Base-by-base conservation (phyloP, 257 asterid genomes). In the Plantago major region DNA sequence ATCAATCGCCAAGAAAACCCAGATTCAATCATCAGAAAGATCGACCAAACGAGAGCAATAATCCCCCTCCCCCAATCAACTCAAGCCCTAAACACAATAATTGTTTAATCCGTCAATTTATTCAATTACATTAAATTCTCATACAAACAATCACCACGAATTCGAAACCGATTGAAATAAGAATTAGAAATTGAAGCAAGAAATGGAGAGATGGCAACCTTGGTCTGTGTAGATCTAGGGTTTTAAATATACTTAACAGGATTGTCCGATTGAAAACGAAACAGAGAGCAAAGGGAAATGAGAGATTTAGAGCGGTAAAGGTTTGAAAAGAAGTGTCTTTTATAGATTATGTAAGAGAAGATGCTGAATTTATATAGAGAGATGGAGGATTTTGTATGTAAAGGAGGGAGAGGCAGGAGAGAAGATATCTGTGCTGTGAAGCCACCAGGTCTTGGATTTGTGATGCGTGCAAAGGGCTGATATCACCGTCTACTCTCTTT, bases 231-330 rank as follows among this genome's bases (percentile, higher is more conserved):
- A 64, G 33, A 45, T 33, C 40, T 33, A 33, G 40, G 40, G 40
- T 33, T 22, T 22, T 22, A n/a, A n/a, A 22, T 22, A 22, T 2
- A 22, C 26, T n/a, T n/a, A n/a, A 22, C 26, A 22, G 26, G 26
- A 30, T 28, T 8, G 38, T 26, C 48, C 11, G 55, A 52, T 46
- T 22, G 40, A 40, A 7, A 45, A 15, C 26, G 55, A 63, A 71
- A 58, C 10, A 48, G 22, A 45, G 63, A 70, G 65, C 13, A 18
- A 14, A 14, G 11, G 45, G 45, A 37, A 22, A 47, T 5, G 7
- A 0, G 17, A 26, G 64, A 53, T 69, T 64, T 43, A 47, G 71
- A 78, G 83, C 80, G 84, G 79, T 47, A 74, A 70, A 75, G 73
- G 73, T 74, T 81, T 73, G 76, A 78, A 81, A 67, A 11, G 12